Evolutionary conservation across 139 green algal genomes (phyloP), one percentile per base, ranked within the genome.

Genomic region (Chlamydomonas sp.): DNA sequence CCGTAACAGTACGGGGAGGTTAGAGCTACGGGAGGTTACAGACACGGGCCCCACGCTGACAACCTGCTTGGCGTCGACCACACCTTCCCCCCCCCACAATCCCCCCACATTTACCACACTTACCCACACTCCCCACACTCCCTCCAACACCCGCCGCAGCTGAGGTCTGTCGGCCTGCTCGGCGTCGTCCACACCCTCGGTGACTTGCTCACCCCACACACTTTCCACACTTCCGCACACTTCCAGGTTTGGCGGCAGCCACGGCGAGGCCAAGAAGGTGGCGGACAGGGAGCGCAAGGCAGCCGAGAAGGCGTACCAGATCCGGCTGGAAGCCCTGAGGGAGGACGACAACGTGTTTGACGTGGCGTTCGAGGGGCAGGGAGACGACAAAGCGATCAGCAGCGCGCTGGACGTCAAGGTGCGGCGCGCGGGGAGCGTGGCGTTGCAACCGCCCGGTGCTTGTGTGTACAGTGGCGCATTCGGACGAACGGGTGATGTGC

Each of bases 341-440:
- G 94, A 98, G 49, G 95, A 98, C 71, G 90, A 97, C 71, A 95
- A 92, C 67, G 94, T 96, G 30, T 98, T 98, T 77, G 94, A 98
- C 39, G 95, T 99, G 5, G 81, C 88, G 2, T 95, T 88, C 43
- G 90, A 96, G 71, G 90, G 92, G 30, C 85, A 88, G 65, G 85
- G 81, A 8, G 83, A 91, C 5, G 88, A 86, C 38, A 54, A 69
- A 57, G 77, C 77, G 57, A 35, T 85, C 2, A 86, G 73, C 48
- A 63, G 43, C 10, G 89, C 91, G 1, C 91, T 84, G 29, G 94
- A 98, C 69, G 90, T 98, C 75, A 97, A 98, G 84, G 93, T 95
- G 59, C 0, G 73, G 16, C n/a, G n/a, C n/a, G n/a, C n/a, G n/a
- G n/a, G n/a, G n/a, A n/a, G n/a, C 20, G 43, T 13, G 13, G 13